Conservation (phyloP, 106 monocot genomes). For the Apostasia ramifera region DNA sequence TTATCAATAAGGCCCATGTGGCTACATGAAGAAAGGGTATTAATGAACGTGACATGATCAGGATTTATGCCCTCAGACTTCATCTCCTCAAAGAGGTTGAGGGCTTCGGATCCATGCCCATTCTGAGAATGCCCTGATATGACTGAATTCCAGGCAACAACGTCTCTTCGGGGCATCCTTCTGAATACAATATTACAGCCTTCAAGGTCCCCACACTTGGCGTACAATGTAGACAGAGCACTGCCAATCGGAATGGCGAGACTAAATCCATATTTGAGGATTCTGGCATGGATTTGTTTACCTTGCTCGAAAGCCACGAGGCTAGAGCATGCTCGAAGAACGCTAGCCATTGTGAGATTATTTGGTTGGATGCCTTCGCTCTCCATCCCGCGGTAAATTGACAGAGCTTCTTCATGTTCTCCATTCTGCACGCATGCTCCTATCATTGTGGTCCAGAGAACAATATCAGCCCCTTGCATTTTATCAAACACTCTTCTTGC, state of each 20-base stretch:
- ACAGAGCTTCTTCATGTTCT: conserved; percentile 53
- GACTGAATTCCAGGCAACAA: conserved; percentile 67
- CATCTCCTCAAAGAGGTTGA: conserved; percentile 64
- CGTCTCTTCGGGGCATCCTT: conserved; percentile 44
- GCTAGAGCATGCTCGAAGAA: conserved; percentile 52
- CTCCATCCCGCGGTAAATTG: conserved; percentile 37
- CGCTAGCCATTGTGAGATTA: conserved; percentile 48
- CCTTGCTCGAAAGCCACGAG: conserved; percentile 48
- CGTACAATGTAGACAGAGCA: conserved; percentile 56
- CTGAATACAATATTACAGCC: conserved; percentile 44
- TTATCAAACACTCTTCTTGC: conserved; percentile 51
- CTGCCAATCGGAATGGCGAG: conserved; percentile 50
- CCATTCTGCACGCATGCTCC: conserved; percentile 59
- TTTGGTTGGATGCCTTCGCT: conserved; percentile 33
- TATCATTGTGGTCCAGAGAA: conserved; percentile 70
- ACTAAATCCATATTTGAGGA: conserved; percentile 46
- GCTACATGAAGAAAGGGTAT: conserved; percentile 56
- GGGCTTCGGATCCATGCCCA: conserved; percentile 35
- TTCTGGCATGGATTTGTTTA: conserved; percentile 47
- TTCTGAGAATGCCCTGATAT: conserved; percentile 72
- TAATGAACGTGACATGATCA: conserved; percentile 56
- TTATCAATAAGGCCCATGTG: conserved; percentile 63
- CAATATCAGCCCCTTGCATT: conserved; percentile 35
- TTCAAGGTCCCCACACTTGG: conserved; percentile 51
- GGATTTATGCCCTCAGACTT: conserved; percentile 25